Evolutionary conservation across 1,139 yeast species (phyloP).

Genomic region (Scheffersomyces parashehatae): DNA sequence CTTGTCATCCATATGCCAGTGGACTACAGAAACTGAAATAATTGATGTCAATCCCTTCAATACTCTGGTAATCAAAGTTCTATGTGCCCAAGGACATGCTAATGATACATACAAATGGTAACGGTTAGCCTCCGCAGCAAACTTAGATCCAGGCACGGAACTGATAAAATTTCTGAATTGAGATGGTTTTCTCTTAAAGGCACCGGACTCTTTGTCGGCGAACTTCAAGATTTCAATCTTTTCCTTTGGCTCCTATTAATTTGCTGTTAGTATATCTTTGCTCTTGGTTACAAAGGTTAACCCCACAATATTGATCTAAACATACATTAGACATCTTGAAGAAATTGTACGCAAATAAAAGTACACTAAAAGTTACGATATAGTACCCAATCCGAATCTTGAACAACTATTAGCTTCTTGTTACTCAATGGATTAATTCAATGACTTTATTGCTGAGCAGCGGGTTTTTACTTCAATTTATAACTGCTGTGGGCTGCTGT

Average conservation of each 20-base stretch:
- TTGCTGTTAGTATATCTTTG: no score
- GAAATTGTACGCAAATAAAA: no score
- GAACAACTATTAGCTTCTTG: no score
- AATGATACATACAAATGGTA: constrained; percentile 85
- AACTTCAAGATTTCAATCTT: constrained; percentile 40
- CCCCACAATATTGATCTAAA: no score
- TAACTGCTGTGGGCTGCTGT: background rate
- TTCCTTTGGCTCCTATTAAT: background rate
- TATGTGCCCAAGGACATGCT: constrained; percentile 97
- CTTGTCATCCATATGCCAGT: constrained; percentile 79
- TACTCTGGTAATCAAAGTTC: constrained; percentile 74
- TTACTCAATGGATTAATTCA: no score
- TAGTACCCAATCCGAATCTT: no score
- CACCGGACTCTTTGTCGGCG: constrained; percentile 51
- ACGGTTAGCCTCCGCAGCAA: constrained; percentile 73
- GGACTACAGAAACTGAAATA: constrained; percentile 75
- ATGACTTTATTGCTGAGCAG: no score
- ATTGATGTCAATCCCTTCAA: constrained; percentile 72
- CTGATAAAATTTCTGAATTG: constrained; percentile 61
- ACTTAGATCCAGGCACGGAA: constrained; percentile 56
- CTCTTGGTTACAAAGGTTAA: no score
- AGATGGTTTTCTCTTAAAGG: constrained; percentile 51
- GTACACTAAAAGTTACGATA: no score
- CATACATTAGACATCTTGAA: no score
- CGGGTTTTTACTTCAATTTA: no score